phyloP scores from a whole-genome alignment of 495 filamentous ascomycete genomes.

The Penicillium flavigenum region DNA sequence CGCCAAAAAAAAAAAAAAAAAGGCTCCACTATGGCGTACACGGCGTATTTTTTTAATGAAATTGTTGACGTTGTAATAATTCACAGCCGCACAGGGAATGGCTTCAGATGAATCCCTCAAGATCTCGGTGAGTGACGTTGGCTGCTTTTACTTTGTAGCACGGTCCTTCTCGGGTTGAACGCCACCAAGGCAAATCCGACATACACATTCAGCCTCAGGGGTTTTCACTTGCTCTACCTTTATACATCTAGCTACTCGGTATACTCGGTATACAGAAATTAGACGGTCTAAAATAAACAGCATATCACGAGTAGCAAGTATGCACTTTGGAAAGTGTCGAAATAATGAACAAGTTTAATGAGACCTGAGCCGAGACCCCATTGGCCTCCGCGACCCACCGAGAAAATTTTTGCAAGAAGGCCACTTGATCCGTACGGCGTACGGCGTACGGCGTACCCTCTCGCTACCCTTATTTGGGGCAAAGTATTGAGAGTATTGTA shows the following conservation, averaged over 20 bases:
- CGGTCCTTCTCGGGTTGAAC: not conserved
- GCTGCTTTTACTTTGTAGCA: not conserved
- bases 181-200: not conserved
- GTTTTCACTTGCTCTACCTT: too few relatives aligned
- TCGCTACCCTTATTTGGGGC: not conserved
- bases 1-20: not conserved
- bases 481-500: conserved; percentile 1
- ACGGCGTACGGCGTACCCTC: not conserved
- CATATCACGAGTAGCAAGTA: not conserved
- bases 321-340: conserved; percentile 14
- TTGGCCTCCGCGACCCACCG: conserved; percentile 3
- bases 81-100: not conserved
- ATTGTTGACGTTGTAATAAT: not conserved
- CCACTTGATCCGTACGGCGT: not conserved
- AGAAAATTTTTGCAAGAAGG: conserved; percentile 8
- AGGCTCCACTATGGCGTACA: not conserved
- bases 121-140: not conserved
- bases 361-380: not conserved
- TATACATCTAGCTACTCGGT: not conserved
- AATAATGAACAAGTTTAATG: not conserved
- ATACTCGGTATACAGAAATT: not conserved
- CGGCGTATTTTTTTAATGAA: not conserved
- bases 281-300: not conserved
- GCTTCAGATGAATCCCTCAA: not conserved
- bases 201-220: not conserved